Conservation (phyloP, 2,329 filamentous ascomycete genomes). For the Alternaria gansuensis region DNA sequence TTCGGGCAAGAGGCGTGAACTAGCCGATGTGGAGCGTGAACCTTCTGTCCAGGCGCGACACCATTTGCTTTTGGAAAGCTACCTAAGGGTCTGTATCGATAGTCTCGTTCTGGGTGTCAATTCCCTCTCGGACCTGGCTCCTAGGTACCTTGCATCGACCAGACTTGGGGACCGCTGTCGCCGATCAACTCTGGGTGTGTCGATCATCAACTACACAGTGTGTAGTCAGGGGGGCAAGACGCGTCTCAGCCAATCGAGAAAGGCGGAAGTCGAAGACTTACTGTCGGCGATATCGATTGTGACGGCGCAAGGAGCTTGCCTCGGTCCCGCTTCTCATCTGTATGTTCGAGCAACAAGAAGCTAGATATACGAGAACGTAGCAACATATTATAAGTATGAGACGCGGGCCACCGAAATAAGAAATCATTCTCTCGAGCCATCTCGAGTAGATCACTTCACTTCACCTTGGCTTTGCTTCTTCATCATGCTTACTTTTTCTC, state of each 20-base stretch:
- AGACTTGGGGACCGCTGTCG: not conserved
- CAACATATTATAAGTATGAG: constrained; percentile 7
- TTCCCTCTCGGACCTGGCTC: constrained; percentile 2
- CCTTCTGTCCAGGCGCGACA: constrained; percentile 9
- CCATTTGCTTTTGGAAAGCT: constrained; percentile 6
- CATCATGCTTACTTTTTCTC: constrained; percentile 28
- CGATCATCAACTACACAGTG: constrained; percentile 10
- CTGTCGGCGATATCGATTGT: not conserved
- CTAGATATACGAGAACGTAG: not conserved
- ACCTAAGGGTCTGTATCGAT: constrained; percentile 5
- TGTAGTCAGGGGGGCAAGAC: not conserved
- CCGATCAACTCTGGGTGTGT: constrained; percentile 5
- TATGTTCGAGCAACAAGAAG: constrained; percentile 1
- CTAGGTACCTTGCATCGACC: not conserved
- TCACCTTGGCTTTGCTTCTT: not conserved
- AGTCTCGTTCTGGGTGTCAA: not conserved
- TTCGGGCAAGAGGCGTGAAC: constrained; percentile 14
- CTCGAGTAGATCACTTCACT: not conserved
- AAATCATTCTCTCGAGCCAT: constrained; percentile 1
- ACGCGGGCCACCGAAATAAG: not conserved
- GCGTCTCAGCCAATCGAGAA: constrained; percentile 4
- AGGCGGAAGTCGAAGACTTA: constrained; percentile 2
- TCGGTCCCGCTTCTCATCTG: constrained; percentile 4
- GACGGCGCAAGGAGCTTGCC: constrained; percentile 3
- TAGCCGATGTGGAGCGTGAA: constrained; percentile 7